Evolutionary conservation across 2,329 filamentous ascomycete genomes (phyloP).

Genomic region (Simplicillium sp.): DNA sequence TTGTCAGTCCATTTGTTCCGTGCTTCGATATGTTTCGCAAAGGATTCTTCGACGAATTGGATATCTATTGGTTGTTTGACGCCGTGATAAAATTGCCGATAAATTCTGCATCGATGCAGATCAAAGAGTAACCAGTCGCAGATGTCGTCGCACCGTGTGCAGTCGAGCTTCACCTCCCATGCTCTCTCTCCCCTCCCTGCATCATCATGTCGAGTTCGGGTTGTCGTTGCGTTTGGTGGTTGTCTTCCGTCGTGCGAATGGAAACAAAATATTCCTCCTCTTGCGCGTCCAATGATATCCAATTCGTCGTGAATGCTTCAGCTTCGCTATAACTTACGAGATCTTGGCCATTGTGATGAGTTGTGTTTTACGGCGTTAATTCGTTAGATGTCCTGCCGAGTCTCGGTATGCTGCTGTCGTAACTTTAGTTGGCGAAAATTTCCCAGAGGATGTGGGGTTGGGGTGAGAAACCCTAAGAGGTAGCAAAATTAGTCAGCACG

Average conservation of each 20-base stretch:
- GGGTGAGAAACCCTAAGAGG: slow-evolving; percentile 29
- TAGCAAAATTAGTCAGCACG: slow-evolving; percentile 7
- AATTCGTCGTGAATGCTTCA: slow-evolving; percentile 10
- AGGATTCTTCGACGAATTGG: not conserved
- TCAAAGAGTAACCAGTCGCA: too few relatives aligned
- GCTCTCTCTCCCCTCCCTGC: too few relatives aligned
- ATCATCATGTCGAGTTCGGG: too few relatives aligned
- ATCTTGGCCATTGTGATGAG: slow-evolving; percentile 53
- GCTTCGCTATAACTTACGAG: slow-evolving; percentile 38
- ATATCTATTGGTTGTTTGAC: not conserved
- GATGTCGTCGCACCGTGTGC: too few relatives aligned
- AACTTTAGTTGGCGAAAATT: slow-evolving; percentile 24
- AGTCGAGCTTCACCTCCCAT: too few relatives aligned
- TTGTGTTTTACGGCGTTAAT: slow-evolving; percentile 29
- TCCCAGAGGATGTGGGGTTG: slow-evolving; percentile 21
- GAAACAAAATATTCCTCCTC: slow-evolving; percentile 6
- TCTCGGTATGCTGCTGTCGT: slow-evolving; percentile 24
- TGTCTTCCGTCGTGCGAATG: not conserved
- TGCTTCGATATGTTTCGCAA: too few relatives aligned
- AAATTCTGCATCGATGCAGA: too few relatives aligned
- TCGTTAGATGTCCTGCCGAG: slow-evolving; percentile 24
- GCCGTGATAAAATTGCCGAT: not conserved
- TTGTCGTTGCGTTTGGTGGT: not conserved
- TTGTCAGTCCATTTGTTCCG: slow-evolving; percentile 20
- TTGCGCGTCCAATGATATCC: slow-evolving; percentile 7